These are phyloP conservation scores for Penicillium sp. DNA, from an alignment of 2,329 filamentous ascomycete genomes.

Conservation along the genomic window DNA sequence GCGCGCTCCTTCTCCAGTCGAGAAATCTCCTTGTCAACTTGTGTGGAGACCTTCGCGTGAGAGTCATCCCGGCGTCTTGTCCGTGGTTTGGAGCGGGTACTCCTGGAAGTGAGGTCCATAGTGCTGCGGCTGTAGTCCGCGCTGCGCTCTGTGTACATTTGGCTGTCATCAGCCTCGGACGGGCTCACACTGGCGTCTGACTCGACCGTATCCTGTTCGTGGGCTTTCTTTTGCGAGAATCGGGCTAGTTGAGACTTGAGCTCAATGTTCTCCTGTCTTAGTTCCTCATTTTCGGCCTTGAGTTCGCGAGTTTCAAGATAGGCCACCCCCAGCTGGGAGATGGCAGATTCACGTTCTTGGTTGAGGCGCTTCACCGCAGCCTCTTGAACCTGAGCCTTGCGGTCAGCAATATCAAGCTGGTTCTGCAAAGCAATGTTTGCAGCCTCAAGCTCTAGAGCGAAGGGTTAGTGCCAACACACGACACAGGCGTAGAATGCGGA, in stretches of 20 bases:
- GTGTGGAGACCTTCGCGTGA: conserved; percentile 31
- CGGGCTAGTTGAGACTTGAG: conserved; percentile 38
- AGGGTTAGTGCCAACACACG: conserved; percentile 27
- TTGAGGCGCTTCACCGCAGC: conserved; percentile 54
- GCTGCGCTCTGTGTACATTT: conserved; percentile 32
- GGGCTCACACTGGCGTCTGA: conserved; percentile 27
- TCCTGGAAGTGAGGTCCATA: conserved; percentile 31
- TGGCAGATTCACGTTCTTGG: conserved; percentile 57
- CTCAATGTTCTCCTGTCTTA: conserved; percentile 40
- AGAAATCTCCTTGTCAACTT: conserved; percentile 38
- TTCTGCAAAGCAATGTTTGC: conserved; percentile 55
- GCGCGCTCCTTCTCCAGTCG: conserved; percentile 38
- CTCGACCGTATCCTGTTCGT: conserved; percentile 29
- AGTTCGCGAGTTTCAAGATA: conserved; percentile 52
- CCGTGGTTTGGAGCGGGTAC: conserved; percentile 28
- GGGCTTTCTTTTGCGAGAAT: conserved; percentile 22
- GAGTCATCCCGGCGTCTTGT: conserved; percentile 29
- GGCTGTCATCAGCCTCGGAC: conserved; percentile 32
- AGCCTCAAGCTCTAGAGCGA: conserved; percentile 47
- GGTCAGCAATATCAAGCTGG: conserved; percentile 54
- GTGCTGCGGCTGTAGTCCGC: conserved; percentile 29
- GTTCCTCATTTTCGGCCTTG: conserved; percentile 39
- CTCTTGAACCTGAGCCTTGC: conserved; percentile 54
- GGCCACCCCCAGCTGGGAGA: conserved; percentile 57
- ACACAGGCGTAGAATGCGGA: conserved; percentile 11